These are phyloP conservation scores for Boletus tomentosulus DNA, from an alignment of 768 basidiomycete genomes.

Conservation along the genomic window DNA sequence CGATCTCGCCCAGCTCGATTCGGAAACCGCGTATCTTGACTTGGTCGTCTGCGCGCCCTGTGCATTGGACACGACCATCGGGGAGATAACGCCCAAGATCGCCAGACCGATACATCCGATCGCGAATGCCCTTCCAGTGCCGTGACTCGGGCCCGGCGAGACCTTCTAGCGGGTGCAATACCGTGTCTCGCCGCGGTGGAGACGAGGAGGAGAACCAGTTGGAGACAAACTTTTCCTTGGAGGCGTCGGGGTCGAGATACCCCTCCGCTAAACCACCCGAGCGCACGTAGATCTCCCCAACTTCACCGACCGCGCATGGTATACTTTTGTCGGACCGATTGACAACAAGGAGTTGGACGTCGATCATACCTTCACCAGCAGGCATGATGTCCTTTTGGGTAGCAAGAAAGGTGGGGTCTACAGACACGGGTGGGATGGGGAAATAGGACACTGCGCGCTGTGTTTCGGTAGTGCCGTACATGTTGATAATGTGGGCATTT, in stretches of 20 bases:
- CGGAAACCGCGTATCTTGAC: slow-evolving; percentile 99
- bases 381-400: slow-evolving; percentile 98
- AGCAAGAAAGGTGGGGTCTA: slow-evolving; percentile 85
- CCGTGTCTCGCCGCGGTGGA: slow-evolving; percentile 61
- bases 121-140: slow-evolving; percentile 93
- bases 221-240: slow-evolving; percentile 83
- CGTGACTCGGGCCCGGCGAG: slow-evolving; percentile 68
- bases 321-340: slow-evolving; percentile 83
- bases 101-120: slow-evolving; percentile 96
- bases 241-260: slow-evolving; percentile 81
- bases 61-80: slow-evolving; percentile 92
- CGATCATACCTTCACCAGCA: slow-evolving; percentile 95
- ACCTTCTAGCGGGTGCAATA: slow-evolving; percentile 53
- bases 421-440: slow-evolving; percentile 77
- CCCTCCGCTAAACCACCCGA: slow-evolving; percentile 95
- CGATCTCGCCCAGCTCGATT: slow-evolving; percentile 97
- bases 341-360: slow-evolving; percentile 95
- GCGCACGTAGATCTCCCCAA: slow-evolving; percentile 98
- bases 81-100: slow-evolving; percentile 94
- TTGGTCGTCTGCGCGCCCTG: slow-evolving; percentile 95
- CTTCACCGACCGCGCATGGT: slow-evolving; percentile 91
- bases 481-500: slow-evolving; percentile 95
- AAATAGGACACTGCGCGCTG: slow-evolving; percentile 99
- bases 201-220: slow-evolving; percentile 80
- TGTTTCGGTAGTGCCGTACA: slow-evolving; percentile 99